phyloP scores from a whole-genome alignment of 2,329 filamentous ascomycete species.

The Pyrenochaeta sp. region DNA sequence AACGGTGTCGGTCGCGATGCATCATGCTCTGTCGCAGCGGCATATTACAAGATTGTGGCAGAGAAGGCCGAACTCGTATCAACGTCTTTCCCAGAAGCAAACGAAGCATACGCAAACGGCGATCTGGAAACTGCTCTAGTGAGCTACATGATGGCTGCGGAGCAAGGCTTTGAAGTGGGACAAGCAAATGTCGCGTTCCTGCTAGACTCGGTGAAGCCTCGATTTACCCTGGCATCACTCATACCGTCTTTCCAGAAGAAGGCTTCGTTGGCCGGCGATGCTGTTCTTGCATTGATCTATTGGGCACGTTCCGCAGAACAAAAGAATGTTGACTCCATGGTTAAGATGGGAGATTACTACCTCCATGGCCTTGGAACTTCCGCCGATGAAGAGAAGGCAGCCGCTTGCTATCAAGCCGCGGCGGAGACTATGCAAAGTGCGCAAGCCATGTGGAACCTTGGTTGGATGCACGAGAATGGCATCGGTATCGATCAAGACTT shows the following conservation, averaged over 20 bases:
- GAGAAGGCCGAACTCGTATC: constrained; percentile 88
- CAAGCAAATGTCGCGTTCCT: constrained; percentile 91
- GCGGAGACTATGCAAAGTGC: constrained; percentile 91
- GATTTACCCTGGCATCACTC: constrained; percentile 62
- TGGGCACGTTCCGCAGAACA: constrained; percentile 96
- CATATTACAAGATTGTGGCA: constrained; percentile 87
- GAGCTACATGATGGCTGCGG: constrained; percentile 84
- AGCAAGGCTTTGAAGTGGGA: constrained; percentile 88
- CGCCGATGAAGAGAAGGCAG: constrained; percentile 81
- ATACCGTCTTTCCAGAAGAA: constrained; percentile 55
- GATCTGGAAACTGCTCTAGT: constrained; percentile 82
- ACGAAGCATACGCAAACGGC: constrained; percentile 79
- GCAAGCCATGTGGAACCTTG: constrained; percentile 95
- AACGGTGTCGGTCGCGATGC: constrained; percentile 81
- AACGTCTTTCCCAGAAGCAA: constrained; percentile 83
- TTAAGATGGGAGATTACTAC: constrained; percentile 99
- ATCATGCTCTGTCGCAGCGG: constrained; percentile 76
- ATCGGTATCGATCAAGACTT: constrained; percentile 93
- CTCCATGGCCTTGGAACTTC: constrained; percentile 77
- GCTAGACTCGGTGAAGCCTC: constrained; percentile 69
- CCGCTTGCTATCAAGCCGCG: constrained; percentile 89
- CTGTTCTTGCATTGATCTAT: constrained; percentile 80
- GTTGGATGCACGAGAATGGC: constrained; percentile 99
- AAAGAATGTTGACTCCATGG: constrained; percentile 87
- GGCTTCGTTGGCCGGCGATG: constrained; percentile 61